Conservation (phyloP, 495 filamentous ascomycete genomes). For the Podospora bellae-mahoneyi region DNA sequence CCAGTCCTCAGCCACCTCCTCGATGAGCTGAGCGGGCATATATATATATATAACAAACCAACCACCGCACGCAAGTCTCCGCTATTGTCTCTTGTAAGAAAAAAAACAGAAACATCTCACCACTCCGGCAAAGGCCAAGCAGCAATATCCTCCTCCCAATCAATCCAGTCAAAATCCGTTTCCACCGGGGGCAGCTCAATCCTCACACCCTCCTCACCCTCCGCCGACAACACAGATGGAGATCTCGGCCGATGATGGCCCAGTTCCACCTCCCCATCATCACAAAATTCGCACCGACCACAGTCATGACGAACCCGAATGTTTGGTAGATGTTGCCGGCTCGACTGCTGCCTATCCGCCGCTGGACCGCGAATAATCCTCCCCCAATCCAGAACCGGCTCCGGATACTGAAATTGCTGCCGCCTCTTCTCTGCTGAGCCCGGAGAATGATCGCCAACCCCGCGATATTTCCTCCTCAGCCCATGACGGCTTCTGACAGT, state of each 20-base stretch:
- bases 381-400: conserved; percentile 10
- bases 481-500: background rate
- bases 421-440: background rate
- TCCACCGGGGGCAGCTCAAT: conserved; percentile 6
- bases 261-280: background rate
- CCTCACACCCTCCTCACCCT: background rate
- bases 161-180: conserved; percentile 17
- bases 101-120: background rate
- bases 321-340: background rate
- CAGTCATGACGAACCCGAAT: background rate
- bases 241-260: too few relatives aligned
- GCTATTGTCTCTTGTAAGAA: too few relatives aligned
- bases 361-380: conserved; percentile 8
- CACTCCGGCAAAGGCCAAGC: conserved; percentile 15
- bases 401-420: conserved; percentile 5
- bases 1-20: too few relatives aligned
- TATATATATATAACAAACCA: too few relatives aligned
- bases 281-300: background rate
- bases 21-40: too few relatives aligned
- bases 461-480: too few relatives aligned
- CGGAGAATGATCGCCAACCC: too few relatives aligned
- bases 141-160: conserved; percentile 10
- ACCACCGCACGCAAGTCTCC: too few relatives aligned
- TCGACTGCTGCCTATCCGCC: too few relatives aligned
- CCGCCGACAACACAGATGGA: too few relatives aligned